These are phyloP conservation scores for Conoideocrella luteorostrata DNA, from an alignment of 2,329 filamentous ascomycete genomes.

Conservation along the genomic window DNA sequence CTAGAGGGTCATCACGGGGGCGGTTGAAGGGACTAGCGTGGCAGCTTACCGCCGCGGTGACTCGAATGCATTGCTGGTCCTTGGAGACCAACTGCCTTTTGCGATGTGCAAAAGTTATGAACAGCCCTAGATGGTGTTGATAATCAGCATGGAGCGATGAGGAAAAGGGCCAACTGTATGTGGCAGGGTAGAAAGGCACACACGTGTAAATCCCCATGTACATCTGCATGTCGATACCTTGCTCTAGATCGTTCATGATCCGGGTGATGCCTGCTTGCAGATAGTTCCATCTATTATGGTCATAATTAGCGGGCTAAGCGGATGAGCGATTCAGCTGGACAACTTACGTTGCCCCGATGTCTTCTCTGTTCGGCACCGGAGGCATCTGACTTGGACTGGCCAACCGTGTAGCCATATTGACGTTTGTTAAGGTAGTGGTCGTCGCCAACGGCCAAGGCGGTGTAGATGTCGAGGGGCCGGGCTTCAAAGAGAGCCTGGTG, in stretches of 20 bases:
- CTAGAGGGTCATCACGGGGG: too few relatives aligned
- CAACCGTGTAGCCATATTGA: conserved; percentile 28
- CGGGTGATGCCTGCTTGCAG: conserved; percentile 81
- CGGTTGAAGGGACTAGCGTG: background rate
- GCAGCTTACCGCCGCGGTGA: conserved; percentile 54
- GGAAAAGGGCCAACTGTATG: background rate
- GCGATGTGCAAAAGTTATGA: conserved; percentile 98
- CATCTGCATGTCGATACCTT: conserved; percentile 90
- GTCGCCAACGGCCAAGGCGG: conserved; percentile 5
- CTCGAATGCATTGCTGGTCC: conserved; percentile 31
- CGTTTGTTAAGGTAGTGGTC: background rate
- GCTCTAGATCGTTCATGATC: conserved; percentile 88
- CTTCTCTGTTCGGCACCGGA: conserved; percentile 54
- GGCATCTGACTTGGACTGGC: conserved; percentile 41
- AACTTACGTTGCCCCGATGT: conserved; percentile 46
- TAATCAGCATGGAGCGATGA: conserved; percentile 6
- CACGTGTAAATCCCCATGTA: conserved; percentile 98
- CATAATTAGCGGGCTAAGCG: conserved; percentile 17
- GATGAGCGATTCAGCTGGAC: background rate
- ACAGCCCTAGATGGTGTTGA: conserved; percentile 62
- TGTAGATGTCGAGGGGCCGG: conserved; percentile 3
- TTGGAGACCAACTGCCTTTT: conserved; percentile 72
- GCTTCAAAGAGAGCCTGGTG: background rate
- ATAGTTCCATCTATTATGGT: conserved; percentile 68
- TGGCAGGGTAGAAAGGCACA: conserved; percentile 7